phyloP scores from a whole-genome alignment of 129 eudicot species.

The Centrapalus pauciflorus region DNA sequence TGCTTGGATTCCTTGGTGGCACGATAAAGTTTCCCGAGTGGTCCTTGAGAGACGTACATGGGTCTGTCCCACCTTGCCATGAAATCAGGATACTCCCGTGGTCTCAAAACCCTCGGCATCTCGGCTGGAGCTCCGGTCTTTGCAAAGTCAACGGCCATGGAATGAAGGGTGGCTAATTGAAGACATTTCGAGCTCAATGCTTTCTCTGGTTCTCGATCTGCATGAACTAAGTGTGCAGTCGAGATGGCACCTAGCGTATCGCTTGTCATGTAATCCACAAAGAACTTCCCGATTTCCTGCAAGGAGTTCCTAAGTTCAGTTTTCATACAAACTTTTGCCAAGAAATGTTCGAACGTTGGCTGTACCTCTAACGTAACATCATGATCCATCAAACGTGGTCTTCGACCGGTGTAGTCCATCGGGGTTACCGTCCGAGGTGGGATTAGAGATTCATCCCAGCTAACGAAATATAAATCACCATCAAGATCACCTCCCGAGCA shows the following conservation, averaged over 20 bases:
- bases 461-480: slow-evolving; percentile 77
- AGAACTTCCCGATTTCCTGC: slow-evolving; percentile 85
- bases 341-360: background rate
- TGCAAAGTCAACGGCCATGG: slow-evolving; percentile 97
- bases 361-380: slow-evolving; percentile 76
- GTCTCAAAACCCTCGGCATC: slow-evolving; percentile 69
- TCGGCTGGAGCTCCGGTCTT: slow-evolving; percentile 93
- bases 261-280: slow-evolving; percentile 80
- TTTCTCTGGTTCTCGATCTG: slow-evolving; percentile 85
- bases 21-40: slow-evolving; percentile 77
- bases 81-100: slow-evolving; percentile 82
- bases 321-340: background rate
- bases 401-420: slow-evolving; percentile 82
- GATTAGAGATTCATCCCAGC: slow-evolving; percentile 79
- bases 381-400: slow-evolving; percentile 82
- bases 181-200: slow-evolving; percentile 76
- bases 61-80: slow-evolving; percentile 84
- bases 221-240: slow-evolving; percentile 72
- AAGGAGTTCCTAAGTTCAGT: slow-evolving; percentile 1
- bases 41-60: slow-evolving; percentile 63
- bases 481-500: slow-evolving; percentile 99
- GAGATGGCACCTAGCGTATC: slow-evolving; percentile 85
- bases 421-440: slow-evolving; percentile 71
- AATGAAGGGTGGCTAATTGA: slow-evolving; percentile 69
- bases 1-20: slow-evolving; percentile 39